A percentile compares a stretch with the other conserved stretches of the same genome.
Evolutionary conservation across 306 rosid species (phyloP).

Genomic region (Pyrus communis): DNA sequence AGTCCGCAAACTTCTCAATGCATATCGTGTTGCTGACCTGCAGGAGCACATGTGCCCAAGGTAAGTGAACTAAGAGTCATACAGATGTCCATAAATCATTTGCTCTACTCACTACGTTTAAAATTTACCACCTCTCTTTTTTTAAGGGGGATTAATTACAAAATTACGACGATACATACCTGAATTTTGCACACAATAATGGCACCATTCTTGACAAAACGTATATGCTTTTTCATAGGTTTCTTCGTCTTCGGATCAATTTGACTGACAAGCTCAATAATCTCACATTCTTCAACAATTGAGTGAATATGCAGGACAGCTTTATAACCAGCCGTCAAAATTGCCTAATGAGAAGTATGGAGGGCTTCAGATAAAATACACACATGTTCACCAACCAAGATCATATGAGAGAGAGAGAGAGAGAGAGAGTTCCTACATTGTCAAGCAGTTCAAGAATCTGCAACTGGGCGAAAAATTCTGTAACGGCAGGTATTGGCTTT

Average conservation of each 20-base stretch:
- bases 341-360: slow-evolving; percentile 49
- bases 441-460: slow-evolving; percentile 89
- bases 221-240: slow-evolving; percentile 72
- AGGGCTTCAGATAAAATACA: slow-evolving; percentile 1
- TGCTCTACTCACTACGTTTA: neutral
- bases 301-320: slow-evolving; percentile 93
- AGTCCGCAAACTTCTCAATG: slow-evolving; percentile 66
- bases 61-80: neutral
- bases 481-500: slow-evolving; percentile 59
- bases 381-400: neutral
- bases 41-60: slow-evolving; percentile 1
- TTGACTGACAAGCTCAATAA: slow-evolving; percentile 81
- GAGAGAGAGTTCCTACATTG: slow-evolving; percentile 37
- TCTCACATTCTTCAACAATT: slow-evolving; percentile 97
- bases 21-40: slow-evolving; percentile 74
- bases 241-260: slow-evolving; percentile 87
- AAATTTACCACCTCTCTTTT: neutral
- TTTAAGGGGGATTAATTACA: neutral
- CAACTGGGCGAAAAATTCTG: slow-evolving; percentile 80
- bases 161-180: slow-evolving; percentile 31
- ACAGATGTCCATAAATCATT: neutral
- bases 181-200: slow-evolving; percentile 72
- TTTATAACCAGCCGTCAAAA: slow-evolving; percentile 98
- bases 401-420: neutral
- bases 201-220: slow-evolving; percentile 93